These are phyloP conservation scores for slime mould (Dictyostelium discoideum) DNA, from an alignment of 78 protist genomes.

Conservation along the genomic window dicty_2.7 NC_007088.5:6649501-6650000, in stretches of 20 bases:
- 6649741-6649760: not conserved
- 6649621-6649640: not conserved
- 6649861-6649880: slow-evolving; percentile 34
- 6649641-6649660: not conserved
- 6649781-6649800: slow-evolving; percentile 56
- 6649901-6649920: not conserved
- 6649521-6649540: slow-evolving; percentile 3
- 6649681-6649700: slow-evolving; percentile 8
- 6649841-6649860: slow-evolving; percentile 68
- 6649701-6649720: not conserved
- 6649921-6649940: not conserved
- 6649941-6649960: not conserved
- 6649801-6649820: slow-evolving; percentile 54
- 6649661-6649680: not conserved
- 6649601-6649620: not conserved
- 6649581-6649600: slow-evolving; percentile 2
- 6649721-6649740: not conserved
- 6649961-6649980: slow-evolving; percentile 2
- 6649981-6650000: slow-evolving; percentile 47
- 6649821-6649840: slow-evolving; percentile 43
- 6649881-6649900: not conserved
- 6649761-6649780: slow-evolving; percentile 68
- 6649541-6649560: slow-evolving; percentile 8
- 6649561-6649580: not conserved
- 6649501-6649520: not conserved